Percentiles rank a stretch among this genome's conserved stretches.
Conservation (phyloP, 176 grass and related monocot species). For the Eragrostis nindensis region DNA sequence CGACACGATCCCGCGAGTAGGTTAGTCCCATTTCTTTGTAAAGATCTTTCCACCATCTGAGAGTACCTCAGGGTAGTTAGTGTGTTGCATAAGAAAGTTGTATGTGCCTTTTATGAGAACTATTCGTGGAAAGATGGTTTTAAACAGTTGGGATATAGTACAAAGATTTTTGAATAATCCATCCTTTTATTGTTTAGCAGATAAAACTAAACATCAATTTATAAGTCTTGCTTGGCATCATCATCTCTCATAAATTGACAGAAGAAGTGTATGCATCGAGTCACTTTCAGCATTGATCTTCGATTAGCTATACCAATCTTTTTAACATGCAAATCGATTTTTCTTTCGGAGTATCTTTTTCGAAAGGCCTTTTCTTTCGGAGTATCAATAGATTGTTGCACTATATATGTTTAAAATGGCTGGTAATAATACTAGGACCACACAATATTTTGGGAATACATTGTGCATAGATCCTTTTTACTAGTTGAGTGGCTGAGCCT, state of each 20-base stretch:
- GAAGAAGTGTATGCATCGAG: neutral
- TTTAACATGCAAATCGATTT: too few species aligned
- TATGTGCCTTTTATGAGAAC: neutral
- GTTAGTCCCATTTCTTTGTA: constrained; percentile 28
- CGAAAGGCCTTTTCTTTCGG: too few species aligned
- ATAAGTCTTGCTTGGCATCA: neutral
- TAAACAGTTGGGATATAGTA: too few species aligned
- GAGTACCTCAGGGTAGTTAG: neutral
- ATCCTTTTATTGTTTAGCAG: neutral
- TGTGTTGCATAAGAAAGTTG: neutral
- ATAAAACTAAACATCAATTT: constrained; percentile 4
- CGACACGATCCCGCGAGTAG: constrained; percentile 47
- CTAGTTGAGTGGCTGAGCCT: neutral
- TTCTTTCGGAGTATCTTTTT: too few species aligned
- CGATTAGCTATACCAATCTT: too few species aligned
- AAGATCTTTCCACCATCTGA: constrained; percentile 57
- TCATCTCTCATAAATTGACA: neutral
- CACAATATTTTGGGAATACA: neutral
- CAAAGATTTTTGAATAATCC: neutral
- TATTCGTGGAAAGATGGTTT: neutral
- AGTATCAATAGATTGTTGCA: too few species aligned
- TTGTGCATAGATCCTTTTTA: neutral
- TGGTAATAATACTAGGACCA: neutral
- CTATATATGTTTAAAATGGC: too few species aligned
- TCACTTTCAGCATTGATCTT: too few species aligned